phyloP scores from a whole-genome alignment of 768 basidiomycete genomes.

The Suillus paluster region DNA sequence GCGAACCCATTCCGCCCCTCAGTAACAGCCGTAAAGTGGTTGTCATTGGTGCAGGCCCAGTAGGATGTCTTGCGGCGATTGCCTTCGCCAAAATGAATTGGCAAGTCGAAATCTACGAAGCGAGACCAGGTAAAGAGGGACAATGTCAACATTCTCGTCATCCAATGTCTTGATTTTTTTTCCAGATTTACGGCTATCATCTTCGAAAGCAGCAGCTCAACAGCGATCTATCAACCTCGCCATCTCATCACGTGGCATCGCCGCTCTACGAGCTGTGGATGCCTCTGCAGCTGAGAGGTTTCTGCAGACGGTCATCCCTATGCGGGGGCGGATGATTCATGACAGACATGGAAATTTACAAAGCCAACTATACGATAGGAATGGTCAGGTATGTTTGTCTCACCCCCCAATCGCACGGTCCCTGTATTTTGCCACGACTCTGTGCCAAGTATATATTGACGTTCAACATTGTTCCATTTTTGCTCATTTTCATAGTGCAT shows the following conservation, averaged over 20 bases:
- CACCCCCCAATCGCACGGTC: slow-evolving; percentile 13
- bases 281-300: slow-evolving; percentile 69
- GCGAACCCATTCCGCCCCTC: slow-evolving; percentile 5
- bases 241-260: slow-evolving; percentile 91
- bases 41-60: slow-evolving; percentile 89
- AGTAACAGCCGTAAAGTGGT: slow-evolving; percentile 49
- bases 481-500: slow-evolving; percentile 66
- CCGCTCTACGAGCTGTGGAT: slow-evolving; percentile 84
- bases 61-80: slow-evolving; percentile 90
- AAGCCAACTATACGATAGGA: slow-evolving; percentile 87
- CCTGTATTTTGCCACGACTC: slow-evolving; percentile 20
- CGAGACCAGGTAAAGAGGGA: slow-evolving; percentile 64
- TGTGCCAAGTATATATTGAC: slow-evolving; percentile 25
- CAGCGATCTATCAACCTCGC: slow-evolving; percentile 96
- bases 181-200: slow-evolving; percentile 74
- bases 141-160: slow-evolving; percentile 19
- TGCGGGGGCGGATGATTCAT: slow-evolving; percentile 97
- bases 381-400: slow-evolving; percentile 73
- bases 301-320: slow-evolving; percentile 82
- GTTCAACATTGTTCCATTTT: slow-evolving; percentile 22
- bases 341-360: slow-evolving; percentile 68
- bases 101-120: slow-evolving; percentile 80
- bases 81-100: slow-evolving; percentile 88
- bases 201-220: slow-evolving; percentile 64
- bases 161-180: slow-evolving; percentile 16